A percentile compares a stretch with the other conserved stretches of the same genome.
Conservation (phyloP, 2,329 filamentous ascomycete genomes). For the Fusarium coicis region DNA sequence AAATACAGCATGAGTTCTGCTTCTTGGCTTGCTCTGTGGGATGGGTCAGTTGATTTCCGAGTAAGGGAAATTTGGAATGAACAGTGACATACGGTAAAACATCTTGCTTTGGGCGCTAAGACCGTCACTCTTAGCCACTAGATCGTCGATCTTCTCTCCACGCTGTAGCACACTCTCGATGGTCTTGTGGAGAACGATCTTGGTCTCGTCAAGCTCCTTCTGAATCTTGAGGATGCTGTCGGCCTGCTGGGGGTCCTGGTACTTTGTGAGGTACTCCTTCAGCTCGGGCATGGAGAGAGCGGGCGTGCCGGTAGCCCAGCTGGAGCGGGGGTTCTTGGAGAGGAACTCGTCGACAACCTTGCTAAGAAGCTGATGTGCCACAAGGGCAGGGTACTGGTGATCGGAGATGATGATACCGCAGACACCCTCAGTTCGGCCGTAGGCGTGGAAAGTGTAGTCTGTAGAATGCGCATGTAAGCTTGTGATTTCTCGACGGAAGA, state of each 20-base stretch:
- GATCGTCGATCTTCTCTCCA: conserved; percentile 94
- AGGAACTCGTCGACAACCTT: conserved; percentile 92
- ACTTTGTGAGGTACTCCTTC: conserved; percentile 77
- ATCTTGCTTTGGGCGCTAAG: conserved; percentile 94
- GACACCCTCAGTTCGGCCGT: conserved; percentile 78
- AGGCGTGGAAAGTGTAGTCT: conserved; percentile 82
- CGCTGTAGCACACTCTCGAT: conserved; percentile 88
- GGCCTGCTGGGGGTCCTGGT: conserved; percentile 88
- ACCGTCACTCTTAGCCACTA: conserved; percentile 93
- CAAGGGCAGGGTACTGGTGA: conserved; percentile 78
- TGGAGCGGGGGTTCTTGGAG: conserved; percentile 75
- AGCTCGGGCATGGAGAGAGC: conserved; percentile 76
- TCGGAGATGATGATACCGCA: conserved; percentile 82
- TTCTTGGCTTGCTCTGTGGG: conserved; percentile 75
- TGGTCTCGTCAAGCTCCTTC: conserved; percentile 96
- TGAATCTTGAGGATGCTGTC: conserved; percentile 97
- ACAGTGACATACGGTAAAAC: conserved; percentile 80
- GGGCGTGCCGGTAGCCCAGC: conserved; percentile 68
- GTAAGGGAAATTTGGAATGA: not conserved
- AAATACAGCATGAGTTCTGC: conserved; percentile 79
- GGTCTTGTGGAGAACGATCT: conserved; percentile 96
- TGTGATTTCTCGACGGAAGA: not conserved
- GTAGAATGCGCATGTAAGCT: conserved; percentile 29
- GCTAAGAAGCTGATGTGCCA: conserved; percentile 86
- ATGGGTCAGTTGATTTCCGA: not conserved